Evolutionary conservation across 2,329 filamentous ascomycete genomes (phyloP).

Genomic region (Ascochyta viciae-villosae): DNA sequence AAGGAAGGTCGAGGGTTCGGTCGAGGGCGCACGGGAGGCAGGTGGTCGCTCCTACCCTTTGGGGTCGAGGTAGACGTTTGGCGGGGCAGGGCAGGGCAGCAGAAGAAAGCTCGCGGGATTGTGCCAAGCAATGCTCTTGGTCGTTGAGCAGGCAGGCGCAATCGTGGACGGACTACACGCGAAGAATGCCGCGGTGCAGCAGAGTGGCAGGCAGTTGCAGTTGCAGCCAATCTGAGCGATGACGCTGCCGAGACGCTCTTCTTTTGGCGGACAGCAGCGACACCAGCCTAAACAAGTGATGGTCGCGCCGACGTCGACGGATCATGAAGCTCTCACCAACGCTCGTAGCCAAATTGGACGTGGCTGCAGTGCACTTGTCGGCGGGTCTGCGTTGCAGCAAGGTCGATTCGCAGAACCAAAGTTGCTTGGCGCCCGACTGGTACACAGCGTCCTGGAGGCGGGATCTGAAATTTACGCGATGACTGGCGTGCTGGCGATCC

Average conservation of each 20-base stretch:
- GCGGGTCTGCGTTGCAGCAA: slow-evolving; percentile 23
- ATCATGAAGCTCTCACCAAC: slow-evolving; percentile 34
- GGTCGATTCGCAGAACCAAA: slow-evolving; percentile 27
- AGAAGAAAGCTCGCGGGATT: slow-evolving; percentile 23
- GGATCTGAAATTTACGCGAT: slow-evolving; percentile 32
- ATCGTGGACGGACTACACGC: slow-evolving; percentile 15
- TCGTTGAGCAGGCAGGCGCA: slow-evolving; percentile 28
- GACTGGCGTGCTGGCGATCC: slow-evolving; percentile 23
- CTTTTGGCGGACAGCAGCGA: slow-evolving; percentile 36
- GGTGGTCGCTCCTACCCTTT: slow-evolving; percentile 28
- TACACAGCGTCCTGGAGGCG: slow-evolving; percentile 32
- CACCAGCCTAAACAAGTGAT: slow-evolving; percentile 38
- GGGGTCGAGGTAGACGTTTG: slow-evolving; percentile 29
- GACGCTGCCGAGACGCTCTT: slow-evolving; percentile 25
- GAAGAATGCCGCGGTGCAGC: slow-evolving; percentile 7
- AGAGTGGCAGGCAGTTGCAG: slow-evolving; percentile 19
- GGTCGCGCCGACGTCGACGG: slow-evolving; percentile 27
- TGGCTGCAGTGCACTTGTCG: slow-evolving; percentile 43
- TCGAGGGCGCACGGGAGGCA: slow-evolving; percentile 22
- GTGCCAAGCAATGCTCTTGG: slow-evolving; percentile 25
- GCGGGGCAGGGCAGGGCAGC: slow-evolving; percentile 32
- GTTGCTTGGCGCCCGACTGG: slow-evolving; percentile 19
- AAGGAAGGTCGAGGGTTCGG: slow-evolving; percentile 15
- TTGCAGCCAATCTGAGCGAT: slow-evolving; percentile 16
- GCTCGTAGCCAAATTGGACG: slow-evolving; percentile 36